Base-by-base conservation (phyloP, 2,329 filamentous ascomycete genomes). In the Madurella fahalii region DNA sequence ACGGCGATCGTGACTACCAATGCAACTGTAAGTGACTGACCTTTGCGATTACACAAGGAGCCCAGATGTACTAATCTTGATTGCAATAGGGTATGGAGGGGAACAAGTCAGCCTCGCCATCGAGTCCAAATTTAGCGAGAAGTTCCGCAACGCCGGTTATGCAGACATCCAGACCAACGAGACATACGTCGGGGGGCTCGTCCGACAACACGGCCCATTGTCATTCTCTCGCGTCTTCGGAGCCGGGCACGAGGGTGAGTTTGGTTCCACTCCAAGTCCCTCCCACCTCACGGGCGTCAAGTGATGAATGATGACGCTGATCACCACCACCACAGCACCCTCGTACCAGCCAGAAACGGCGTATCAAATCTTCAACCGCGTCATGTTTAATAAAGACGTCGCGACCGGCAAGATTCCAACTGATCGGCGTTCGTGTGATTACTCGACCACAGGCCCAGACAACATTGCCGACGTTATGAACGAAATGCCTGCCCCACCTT, bases 181-280 rank as follows among this genome's bases (percentile, higher is more conserved):
- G 2, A 71, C 75, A 4, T 82, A 82, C 67, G 77, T 79, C 67
- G 84, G 78, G 25, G 86, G 86, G 9, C 77, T 80, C 44, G 85
- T 86, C 0, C 76, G 85, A 1, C 84, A 89, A 65, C 82, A 79
- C 58, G 85, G 84, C 2, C 87, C 86, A 56, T 74, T 83, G 42
- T 79, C 77, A 2, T 83, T 84, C 64, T 77, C 76, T 9, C 72
- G 81, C 0, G 74, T 83, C 12, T 81, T 79, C 60, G 73, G 82
- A 58, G 74, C 80, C 2, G 80, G 81, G 0, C 80, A 83, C 59
- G 73, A 79, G 45, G 56, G 53, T 58, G 15, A 30, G 47, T 16
- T 40, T 37, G 9, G 11, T 37, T 11, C 34, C 34, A 15, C 31
- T 4, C 30, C 34, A 11, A 15, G 13, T 11, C 30, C 43, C 43